Conservation (phyloP, 768 basidiomycete species). For the Gautieria morchelliformis region DNA sequence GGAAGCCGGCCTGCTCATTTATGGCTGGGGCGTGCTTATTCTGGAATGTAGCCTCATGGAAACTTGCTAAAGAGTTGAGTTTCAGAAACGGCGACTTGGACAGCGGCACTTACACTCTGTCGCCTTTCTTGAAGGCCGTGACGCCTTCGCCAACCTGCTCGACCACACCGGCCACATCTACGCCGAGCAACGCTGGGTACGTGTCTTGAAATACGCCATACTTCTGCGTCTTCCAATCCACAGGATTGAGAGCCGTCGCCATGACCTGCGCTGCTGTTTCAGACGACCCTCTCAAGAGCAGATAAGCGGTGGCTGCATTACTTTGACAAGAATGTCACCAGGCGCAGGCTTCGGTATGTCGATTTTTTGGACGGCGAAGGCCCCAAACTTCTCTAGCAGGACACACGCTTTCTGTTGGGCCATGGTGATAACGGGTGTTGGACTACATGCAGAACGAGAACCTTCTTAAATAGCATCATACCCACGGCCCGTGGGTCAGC, state of each 20-base stretch:
- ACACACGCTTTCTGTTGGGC: background rate
- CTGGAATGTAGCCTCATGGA: conserved; percentile 20
- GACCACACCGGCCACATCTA: conserved; percentile 43
- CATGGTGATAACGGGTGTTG: background rate
- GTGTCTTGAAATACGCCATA: conserved; percentile 27
- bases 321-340: conserved; percentile 33
- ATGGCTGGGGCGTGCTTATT: conserved; percentile 22
- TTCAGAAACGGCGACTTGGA: background rate
- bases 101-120: conserved; percentile 36
- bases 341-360: conserved; percentile 27
- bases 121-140: conserved; percentile 37
- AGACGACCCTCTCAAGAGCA: background rate
- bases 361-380: background rate
- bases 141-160: conserved; percentile 44
- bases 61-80: conserved; percentile 2
- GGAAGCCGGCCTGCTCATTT: conserved; percentile 26
- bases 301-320: conserved; percentile 12
- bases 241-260: conserved; percentile 41
- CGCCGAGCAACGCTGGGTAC: conserved; percentile 39
- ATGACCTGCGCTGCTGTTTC: conserved; percentile 1
- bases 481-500: too few relatives aligned
- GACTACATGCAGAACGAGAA: too few relatives aligned
- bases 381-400: background rate
- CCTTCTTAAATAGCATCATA: too few relatives aligned
- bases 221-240: conserved; percentile 43